Conservation (phyloP, 1,139 yeast genomes). For the Kodamaea suecica region DNA sequence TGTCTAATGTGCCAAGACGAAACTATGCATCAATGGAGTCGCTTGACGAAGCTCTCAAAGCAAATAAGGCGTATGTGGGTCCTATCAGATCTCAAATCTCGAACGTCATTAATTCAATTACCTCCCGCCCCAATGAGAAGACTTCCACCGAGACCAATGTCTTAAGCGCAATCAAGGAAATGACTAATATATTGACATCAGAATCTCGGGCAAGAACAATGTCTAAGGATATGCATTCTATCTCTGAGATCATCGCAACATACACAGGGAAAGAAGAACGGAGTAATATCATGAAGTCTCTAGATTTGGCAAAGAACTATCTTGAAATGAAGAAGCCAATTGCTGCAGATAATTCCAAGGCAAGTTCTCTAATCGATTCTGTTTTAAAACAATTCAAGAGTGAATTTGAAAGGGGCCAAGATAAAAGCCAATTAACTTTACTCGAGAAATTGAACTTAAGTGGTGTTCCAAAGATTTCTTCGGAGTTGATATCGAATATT, state of each 20-base stretch:
- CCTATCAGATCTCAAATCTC: constrained; percentile 31
- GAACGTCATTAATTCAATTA: constrained; percentile 20
- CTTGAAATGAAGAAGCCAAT: constrained; percentile 18
- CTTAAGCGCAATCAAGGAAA: constrained; percentile 39
- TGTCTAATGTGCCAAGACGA: constrained; percentile 26
- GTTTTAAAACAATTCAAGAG: constrained; percentile 23
- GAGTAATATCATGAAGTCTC: constrained; percentile 32
- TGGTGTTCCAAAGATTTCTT: constrained; percentile 8
- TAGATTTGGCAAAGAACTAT: constrained; percentile 39
- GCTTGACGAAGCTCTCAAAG: constrained; percentile 24
- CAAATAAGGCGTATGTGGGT: constrained; percentile 15
- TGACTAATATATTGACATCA: constrained; percentile 39
- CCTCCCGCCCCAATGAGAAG: constrained; percentile 17
- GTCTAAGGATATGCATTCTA: constrained; percentile 17
- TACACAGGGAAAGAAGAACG: constrained; percentile 24
- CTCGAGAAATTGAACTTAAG: constrained; percentile 1
- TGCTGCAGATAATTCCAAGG: constrained; percentile 16
- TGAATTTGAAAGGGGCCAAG: constrained; percentile 4
- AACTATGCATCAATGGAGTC: constrained; percentile 28
- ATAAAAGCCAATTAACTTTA: constrained; percentile 1
- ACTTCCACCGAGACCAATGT: constrained; percentile 26
- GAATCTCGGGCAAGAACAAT: constrained; percentile 17
- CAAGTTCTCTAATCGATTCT: constrained; percentile 25
- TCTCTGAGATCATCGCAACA: constrained; percentile 22
- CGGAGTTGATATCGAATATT: constrained; percentile 26